phyloP scores from a whole-genome alignment of 805 yeast genomes.

The Grigorovia jiainica region DNA sequence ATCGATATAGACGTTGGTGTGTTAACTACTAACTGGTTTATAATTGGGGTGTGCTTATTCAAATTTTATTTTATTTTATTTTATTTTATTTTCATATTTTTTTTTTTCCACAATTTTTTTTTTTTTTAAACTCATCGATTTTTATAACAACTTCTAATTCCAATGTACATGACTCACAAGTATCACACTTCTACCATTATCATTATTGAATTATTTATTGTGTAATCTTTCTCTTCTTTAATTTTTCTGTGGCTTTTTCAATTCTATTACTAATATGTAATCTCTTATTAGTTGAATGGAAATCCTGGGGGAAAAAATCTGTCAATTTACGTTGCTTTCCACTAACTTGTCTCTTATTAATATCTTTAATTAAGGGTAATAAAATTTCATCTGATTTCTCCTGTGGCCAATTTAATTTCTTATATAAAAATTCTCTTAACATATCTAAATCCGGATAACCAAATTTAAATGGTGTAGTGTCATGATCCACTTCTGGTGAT shows the following conservation, averaged over 20 bases:
- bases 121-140: no score
- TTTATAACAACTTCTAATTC: no score
- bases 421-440: constrained; percentile 58
- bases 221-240: constrained; percentile 23
- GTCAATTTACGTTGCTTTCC: constrained; percentile 46
- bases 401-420: constrained; percentile 71
- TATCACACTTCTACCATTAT: no score
- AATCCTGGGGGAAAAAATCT: constrained; percentile 60
- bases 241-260: constrained; percentile 44
- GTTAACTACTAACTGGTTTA: neutral
- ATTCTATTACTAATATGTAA: constrained; percentile 51
- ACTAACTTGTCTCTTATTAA: constrained; percentile 51
- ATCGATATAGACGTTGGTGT: neutral
- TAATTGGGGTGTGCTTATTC: no score
- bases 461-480: constrained; percentile 74
- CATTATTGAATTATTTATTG: no score
- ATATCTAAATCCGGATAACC: constrained; percentile 81
- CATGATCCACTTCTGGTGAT: constrained; percentile 77
- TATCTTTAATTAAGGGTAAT: constrained; percentile 73
- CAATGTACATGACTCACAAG: no score
- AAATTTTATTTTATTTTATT: no score
- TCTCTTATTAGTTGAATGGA: constrained; percentile 24
- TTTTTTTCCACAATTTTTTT: no score
- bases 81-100: no score
- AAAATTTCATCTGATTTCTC: constrained; percentile 71